Evolutionary conservation across 768 basidiomycete genomes (phyloP).

Genomic region (Tremella yokohamensis): DNA sequence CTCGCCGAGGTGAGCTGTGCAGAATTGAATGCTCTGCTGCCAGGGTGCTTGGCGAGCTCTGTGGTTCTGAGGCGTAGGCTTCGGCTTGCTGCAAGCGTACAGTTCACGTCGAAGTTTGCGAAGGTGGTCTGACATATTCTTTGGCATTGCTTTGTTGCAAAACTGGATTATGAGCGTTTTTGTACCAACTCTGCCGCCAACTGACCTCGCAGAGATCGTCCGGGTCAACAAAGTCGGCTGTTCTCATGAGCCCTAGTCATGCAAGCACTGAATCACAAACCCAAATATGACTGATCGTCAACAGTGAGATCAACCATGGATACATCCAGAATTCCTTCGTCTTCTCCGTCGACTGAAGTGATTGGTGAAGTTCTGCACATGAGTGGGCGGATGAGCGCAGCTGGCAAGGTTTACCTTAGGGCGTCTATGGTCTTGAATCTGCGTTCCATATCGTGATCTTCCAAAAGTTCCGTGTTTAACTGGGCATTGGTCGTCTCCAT

Average conservation of each 20-base stretch:
- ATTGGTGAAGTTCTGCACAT: neutral
- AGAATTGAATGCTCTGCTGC: slow-evolving; percentile 24
- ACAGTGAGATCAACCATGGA: neutral
- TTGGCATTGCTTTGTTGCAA: neutral
- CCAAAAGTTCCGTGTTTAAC: neutral
- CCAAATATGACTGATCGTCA: neutral
- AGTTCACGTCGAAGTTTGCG: neutral
- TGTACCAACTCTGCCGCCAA: neutral
- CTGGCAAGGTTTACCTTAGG: neutral
- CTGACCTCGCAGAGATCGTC: neutral
- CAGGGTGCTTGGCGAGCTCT: slow-evolving; percentile 3
- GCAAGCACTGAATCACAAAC: neutral
- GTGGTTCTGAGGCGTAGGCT: neutral
- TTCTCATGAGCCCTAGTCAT: neutral
- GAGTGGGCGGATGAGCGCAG: neutral
- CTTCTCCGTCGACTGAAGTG: neutral
- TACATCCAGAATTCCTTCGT: neutral
- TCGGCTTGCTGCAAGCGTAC: neutral
- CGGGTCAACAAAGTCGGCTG: neutral
- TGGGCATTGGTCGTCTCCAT: neutral
- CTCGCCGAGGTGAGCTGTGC: slow-evolving; percentile 36
- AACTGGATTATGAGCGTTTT: neutral
- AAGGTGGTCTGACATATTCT: neutral
- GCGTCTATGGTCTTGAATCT: neutral
- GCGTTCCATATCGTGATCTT: neutral